These are phyloP conservation scores for Neonectria neomacrospora DNA, from an alignment of 2,329 filamentous ascomycete species.

Conservation along the genomic window DNA sequence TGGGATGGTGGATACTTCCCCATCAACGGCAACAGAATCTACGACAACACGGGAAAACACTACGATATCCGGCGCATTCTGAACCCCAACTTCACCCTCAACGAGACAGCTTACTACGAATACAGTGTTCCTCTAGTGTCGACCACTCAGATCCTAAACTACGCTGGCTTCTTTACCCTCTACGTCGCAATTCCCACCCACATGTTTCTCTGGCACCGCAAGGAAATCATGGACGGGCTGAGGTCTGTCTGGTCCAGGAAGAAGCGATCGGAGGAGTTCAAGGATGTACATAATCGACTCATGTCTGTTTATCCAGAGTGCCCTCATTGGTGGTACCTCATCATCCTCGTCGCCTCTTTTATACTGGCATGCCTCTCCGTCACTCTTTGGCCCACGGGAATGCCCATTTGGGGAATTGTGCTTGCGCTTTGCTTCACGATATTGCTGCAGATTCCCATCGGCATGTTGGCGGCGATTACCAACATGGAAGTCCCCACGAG, in stretches of 20 bases:
- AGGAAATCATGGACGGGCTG: constrained; percentile 44
- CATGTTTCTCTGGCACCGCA: constrained; percentile 47
- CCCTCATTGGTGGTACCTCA: constrained; percentile 66
- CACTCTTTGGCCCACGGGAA: constrained; percentile 60
- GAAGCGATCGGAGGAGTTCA: constrained; percentile 51
- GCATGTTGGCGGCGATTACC: constrained; percentile 66
- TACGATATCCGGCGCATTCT: constrained; percentile 66
- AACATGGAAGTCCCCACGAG: constrained; percentile 70
- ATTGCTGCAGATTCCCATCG: constrained; percentile 64
- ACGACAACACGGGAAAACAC: constrained; percentile 64
- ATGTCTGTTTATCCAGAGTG: constrained; percentile 52
- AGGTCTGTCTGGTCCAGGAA: constrained; percentile 42
- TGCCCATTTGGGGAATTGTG: constrained; percentile 62
- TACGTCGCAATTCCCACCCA: constrained; percentile 46
- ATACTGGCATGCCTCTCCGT: constrained; percentile 51
- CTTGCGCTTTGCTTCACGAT: constrained; percentile 63
- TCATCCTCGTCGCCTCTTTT: constrained; percentile 60
- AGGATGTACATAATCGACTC: constrained; percentile 49
- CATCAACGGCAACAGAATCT: constrained; percentile 63
- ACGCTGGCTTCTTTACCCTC: constrained; percentile 45
- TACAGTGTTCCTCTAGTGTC: constrained; percentile 66
- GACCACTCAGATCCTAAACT: constrained; percentile 52
- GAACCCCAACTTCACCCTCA: constrained; percentile 58
- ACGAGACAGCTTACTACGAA: constrained; percentile 61
- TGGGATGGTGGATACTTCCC: constrained; percentile 65